A percentile compares a stretch with the other conserved stretches of the same genome.
Evolutionary conservation across 208 protist species (phyloP).

Genomic region (Leishmania lainsoni): DNA sequence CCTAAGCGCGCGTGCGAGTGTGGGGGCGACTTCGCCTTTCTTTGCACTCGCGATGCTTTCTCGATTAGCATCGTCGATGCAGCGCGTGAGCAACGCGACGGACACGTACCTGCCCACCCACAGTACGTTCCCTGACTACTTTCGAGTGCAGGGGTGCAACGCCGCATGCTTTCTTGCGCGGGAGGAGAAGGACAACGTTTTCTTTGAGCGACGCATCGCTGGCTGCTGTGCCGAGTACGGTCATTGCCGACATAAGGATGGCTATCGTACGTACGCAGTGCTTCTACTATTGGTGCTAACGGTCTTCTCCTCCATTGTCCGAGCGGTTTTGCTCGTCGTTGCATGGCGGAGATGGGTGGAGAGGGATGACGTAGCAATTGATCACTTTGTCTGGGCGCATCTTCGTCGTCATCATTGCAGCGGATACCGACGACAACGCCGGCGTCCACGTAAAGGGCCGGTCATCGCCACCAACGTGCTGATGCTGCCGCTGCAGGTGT

Average conservation of each 20-base stretch:
- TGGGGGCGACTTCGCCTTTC: neutral
- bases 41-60: neutral
- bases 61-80: neutral
- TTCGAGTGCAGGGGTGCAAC: constrained; percentile 36
- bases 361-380: constrained; percentile 37
- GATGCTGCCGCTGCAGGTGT: neutral
- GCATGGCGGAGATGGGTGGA: constrained; percentile 33
- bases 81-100: constrained; percentile 30
- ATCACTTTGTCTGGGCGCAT: constrained; percentile 20
- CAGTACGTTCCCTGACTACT: constrained; percentile 38
- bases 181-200: constrained; percentile 1
- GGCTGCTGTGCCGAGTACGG: constrained; percentile 63
- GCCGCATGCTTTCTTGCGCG: constrained; percentile 31
- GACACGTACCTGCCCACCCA: constrained; percentile 45
- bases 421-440: neutral
- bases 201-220: constrained; percentile 20
- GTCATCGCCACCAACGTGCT: neutral
- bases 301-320: constrained; percentile 33
- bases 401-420: neutral
- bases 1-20: neutral
- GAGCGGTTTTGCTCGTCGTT: constrained; percentile 35
- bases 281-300: constrained; percentile 43
- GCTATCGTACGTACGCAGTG: constrained; percentile 48
- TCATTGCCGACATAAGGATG: constrained; percentile 51
- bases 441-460: neutral